These are phyloP conservation scores for Rhizopogon hawkerae DNA, from an alignment of 1,284 basidiomycete genomes.

Conservation along the genomic window DNA sequence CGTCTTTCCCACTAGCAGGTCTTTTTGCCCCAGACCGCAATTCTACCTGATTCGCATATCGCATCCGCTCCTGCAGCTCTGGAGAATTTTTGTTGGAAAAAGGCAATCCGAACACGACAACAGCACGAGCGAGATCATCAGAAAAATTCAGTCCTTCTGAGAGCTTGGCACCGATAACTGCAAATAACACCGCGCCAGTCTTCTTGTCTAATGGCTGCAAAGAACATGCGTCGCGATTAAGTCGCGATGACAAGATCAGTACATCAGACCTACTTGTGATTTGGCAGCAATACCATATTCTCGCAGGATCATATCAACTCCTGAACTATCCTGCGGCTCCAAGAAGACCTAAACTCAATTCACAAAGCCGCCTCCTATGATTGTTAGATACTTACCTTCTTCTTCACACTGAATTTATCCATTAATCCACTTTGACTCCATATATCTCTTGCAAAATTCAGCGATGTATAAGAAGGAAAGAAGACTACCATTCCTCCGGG, in stretches of 20 bases:
- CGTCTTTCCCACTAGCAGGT: constrained; percentile 49
- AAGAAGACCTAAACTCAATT: constrained; percentile 61
- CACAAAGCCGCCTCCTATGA: not conserved
- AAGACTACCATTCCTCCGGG: constrained; percentile 92
- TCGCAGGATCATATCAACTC: constrained; percentile 72
- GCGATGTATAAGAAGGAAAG: constrained; percentile 85
- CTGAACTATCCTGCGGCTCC: constrained; percentile 73
- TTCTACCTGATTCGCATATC: constrained; percentile 63
- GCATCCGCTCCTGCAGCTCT: constrained; percentile 88
- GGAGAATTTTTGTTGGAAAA: constrained; percentile 89
- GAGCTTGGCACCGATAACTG: constrained; percentile 94
- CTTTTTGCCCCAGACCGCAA: constrained; percentile 30
- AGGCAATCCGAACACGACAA: constrained; percentile 86
- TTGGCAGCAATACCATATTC: constrained; percentile 64
- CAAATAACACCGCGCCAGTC: constrained; percentile 73
- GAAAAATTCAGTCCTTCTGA: constrained; percentile 97
- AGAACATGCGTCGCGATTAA: not conserved
- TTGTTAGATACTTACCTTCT: constrained; percentile 39
- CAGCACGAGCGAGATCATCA: constrained; percentile 81
- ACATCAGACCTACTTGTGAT: not conserved
- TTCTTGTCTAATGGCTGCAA: constrained; percentile 24
- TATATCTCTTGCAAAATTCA: constrained; percentile 56
- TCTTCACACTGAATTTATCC: constrained; percentile 60
- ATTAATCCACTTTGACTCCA: constrained; percentile 66
- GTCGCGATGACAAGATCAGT: not conserved